These are phyloP conservation scores for Hanseniaspora mollemarum DNA, from an alignment of 805 yeast genomes.

Conservation along the genomic window DNA sequence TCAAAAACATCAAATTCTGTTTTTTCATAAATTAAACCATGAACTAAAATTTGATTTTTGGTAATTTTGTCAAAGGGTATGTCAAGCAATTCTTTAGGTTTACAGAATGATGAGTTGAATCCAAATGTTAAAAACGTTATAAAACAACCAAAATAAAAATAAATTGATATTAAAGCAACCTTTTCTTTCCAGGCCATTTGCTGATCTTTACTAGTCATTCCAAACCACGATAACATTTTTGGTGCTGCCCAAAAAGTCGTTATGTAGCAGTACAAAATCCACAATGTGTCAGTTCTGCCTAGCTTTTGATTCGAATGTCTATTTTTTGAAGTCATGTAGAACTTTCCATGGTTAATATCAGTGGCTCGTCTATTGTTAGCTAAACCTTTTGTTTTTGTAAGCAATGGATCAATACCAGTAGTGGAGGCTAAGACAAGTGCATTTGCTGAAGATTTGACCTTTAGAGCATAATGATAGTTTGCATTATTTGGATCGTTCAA, in stretches of 20 bases:
- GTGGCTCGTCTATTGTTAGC: too few relatives aligned
- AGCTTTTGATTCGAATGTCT: constrained; percentile 9
- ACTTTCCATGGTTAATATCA: too few relatives aligned
- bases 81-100: constrained; percentile 23
- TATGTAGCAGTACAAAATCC: constrained; percentile 71
- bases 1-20: constrained; percentile 47
- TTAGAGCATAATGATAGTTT: constrained; percentile 64
- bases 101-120: constrained; percentile 72
- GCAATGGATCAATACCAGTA: constrained; percentile 8
- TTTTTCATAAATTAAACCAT: constrained; percentile 69
- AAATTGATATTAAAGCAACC: constrained; percentile 69
- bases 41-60: constrained; percentile 46
- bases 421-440: constrained; percentile 31
- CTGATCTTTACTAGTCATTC: constrained; percentile 65
- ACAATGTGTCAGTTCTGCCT: constrained; percentile 33
- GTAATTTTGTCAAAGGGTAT: constrained; percentile 28
- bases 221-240: constrained; percentile 56
- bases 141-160: constrained; percentile 58
- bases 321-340: too few relatives aligned
- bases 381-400: neutral
- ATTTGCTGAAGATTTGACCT: constrained; percentile 52
- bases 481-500: constrained; percentile 57
- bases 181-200: constrained; percentile 98
- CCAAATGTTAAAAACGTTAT: constrained; percentile 88
- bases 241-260: constrained; percentile 91